Base-by-base conservation (phyloP, 495 filamentous ascomycete genomes). In the Parathielavia appendiculata region DNA sequence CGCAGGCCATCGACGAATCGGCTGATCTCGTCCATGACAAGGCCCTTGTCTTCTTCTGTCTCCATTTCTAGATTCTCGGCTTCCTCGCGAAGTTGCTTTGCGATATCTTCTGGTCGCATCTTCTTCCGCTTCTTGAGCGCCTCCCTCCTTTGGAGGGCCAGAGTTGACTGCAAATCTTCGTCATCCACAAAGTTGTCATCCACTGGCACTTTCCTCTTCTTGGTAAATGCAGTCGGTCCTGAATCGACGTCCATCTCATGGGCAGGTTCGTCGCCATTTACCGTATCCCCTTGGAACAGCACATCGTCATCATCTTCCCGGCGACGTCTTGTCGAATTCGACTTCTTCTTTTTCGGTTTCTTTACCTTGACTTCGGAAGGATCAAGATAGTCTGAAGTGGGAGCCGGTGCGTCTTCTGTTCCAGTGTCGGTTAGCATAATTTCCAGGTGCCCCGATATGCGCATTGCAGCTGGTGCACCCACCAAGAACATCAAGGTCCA, bases 341-440 rank as follows among this genome's bases (percentile, higher is more conserved):
- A 76, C 75, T 93, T 95, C 75, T 89, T 93, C 77, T 92, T 97
- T 71, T 95, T 97, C 3, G 90, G 86, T 72, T 97, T 97, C 73
- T 86, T 89, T 58, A 95, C 80, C 70, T 95, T 97, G 63, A 96
- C 75, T 63, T 92, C 87, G 20, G 86, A 87, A 40, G 86, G 70
- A 58, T 95, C 91, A 67, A 92, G 78, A 69, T 97, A 97, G 72
- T 98, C 93, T 17, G 91, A 96, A 7, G 75, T 69, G 4, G 84
- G 82, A 9, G 71, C 54, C 1, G 73, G 74, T 4, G 68, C 66
- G 50, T 82, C 81, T n/a, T 86, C 81, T 66, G 85, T 84, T 62
- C 74, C 71, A 22, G 22, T 1, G 13, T 16, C 1, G 22, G 50
- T 75, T 67, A 76, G 71, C 26, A 55, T 56, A 6, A 5, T n/a